Evolutionary conservation across 1,284 basidiomycete species (phyloP), one percentile per base, ranked within the genome.

Genomic region (Sparassis latifolia): DNA sequence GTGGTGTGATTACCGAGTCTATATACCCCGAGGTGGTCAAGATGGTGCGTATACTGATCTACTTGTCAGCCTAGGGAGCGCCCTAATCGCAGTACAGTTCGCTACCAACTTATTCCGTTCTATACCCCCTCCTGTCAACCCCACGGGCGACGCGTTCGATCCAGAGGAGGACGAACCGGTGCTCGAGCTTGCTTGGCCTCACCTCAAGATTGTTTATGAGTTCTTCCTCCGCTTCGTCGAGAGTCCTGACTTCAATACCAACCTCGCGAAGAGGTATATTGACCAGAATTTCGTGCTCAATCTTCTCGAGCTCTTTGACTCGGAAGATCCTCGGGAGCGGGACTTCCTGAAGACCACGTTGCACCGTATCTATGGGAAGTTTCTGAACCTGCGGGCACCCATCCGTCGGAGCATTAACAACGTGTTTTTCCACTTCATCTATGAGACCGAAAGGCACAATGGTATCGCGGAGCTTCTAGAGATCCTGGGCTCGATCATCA

Each of bases 151-250:
- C 66, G 96, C 95, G 1, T 99, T 97, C 65, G 97, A 99, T 68
- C 97, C 97, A 10, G 97, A 99, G 72, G 97, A 99, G 74, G 97
- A 99, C 63, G 97, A 99, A 62, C 97, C 97, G 5, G 96, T 99
- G 3, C 81, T 99, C 55, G 97, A 99, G 68, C 87, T 99, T 49
- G 97, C 97, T 12, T 99, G 97, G 97, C 97, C 97, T 32, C 97
- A 99, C 69, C 81, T 99, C 50, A 96, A 99, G 71, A 96, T 99
- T 59, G 97, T 99, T 48, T 99, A 99, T 73, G 97, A 99, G 71
- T 98, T 99, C 72, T 99, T 99, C 84, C 84, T 99, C 37, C 91
- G 97, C 50, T 99, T 99, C 65, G 92, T 99, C 54, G 97, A 99
- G 71, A 92, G 87, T 63, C 89, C 92, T 9, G 97, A 99, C 68